phyloP scores from a whole-genome alignment of 2,329 filamentous ascomycete genomes.

The Trichoderma citrinoviride region DNA sequence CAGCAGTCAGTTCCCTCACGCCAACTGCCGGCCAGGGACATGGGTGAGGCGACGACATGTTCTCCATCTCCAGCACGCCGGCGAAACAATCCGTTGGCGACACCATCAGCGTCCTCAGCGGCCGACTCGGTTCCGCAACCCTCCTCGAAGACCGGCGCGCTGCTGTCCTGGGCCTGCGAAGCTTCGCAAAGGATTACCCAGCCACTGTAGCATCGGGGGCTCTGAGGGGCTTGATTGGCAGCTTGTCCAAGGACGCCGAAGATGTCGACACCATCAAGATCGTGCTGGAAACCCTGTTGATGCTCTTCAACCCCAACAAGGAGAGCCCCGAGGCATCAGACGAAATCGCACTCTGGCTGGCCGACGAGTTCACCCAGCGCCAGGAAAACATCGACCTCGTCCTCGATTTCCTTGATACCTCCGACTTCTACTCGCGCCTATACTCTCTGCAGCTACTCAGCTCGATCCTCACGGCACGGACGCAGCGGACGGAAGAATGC shows the following conservation, averaged over 20 bases:
- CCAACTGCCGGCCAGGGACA: constrained; percentile 2
- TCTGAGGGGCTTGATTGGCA: constrained; percentile 82
- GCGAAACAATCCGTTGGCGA: constrained; percentile 95
- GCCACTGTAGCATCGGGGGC: constrained; percentile 93
- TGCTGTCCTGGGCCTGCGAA: constrained; percentile 87
- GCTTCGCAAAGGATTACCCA: constrained; percentile 94
- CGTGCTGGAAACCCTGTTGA: constrained; percentile 89
- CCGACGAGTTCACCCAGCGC: constrained; percentile 95
- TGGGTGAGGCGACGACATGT: constrained; percentile 44
- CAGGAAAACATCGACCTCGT: constrained; percentile 95
- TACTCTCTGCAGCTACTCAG: constrained; percentile 88
- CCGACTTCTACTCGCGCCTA: constrained; percentile 85
- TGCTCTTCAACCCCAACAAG: constrained; percentile 75
- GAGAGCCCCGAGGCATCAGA: constrained; percentile 88
- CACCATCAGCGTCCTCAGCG: constrained; percentile 87
- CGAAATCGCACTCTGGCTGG: constrained; percentile 92
- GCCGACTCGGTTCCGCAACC: constrained; percentile 82
- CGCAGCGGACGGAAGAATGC: constrained; percentile 91
- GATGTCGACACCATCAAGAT: constrained; percentile 97
- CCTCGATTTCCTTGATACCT: constrained; percentile 81
- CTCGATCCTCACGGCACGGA: constrained; percentile 79
- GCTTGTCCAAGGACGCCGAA: constrained; percentile 80
- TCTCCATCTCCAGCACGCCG: constrained; percentile 68
- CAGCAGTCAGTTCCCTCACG: background rate
- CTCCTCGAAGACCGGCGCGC: constrained; percentile 91